Evolutionary conservation across 2,329 filamentous ascomycete species (phyloP), one percentile per base, ranked within the genome.

Genomic region (Cryphonectria japonica): DNA sequence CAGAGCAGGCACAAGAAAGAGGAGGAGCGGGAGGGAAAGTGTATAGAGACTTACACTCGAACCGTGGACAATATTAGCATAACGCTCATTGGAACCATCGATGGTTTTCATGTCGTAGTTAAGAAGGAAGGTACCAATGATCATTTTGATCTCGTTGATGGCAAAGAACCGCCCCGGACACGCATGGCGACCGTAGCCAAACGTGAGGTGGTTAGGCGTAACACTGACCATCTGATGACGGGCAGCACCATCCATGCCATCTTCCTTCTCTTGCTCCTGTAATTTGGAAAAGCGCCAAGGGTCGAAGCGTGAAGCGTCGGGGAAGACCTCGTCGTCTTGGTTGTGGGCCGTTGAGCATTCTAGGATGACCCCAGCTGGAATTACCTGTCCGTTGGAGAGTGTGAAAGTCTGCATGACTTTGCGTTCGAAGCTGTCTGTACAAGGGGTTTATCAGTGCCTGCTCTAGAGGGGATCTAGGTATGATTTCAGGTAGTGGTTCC

Each of bases 231-330:
- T 81, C 72, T 82, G 81, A 75, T 79, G 46, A n/a, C 46, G 46
- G n/a, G 46, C 46, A 50, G 46, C 46, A 11, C 46, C 46, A 50
- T 50, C 46, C 16, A 50, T 50, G 3, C 46, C 46, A 2, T 50
- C 46, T 50, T n/a, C 46, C 46, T 50, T 50, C 22, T 50, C 46
- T 50, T 50, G 46, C 22, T n/a, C 46, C 46, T 50, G 46, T n/a
- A 50, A 22, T 5, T 50, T 50, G 6, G 22, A 1, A 82, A 83
- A 0, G 80, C 73, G 0, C 82, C 78, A 43, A 81, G 77, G 0
- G 82, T 80, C 1, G 82, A 85, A 0, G 83, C 84, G 60, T 84
- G 82, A 19, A 85, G 85, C 5, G 84, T 81, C 22, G 19, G 46
- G 46, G 16, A 50, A 50, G 5, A 50, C 22, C 46, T 50, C 46